Base-by-base conservation (phyloP, 169 alveolate genomes). In the Babesia bovis region DNA sequence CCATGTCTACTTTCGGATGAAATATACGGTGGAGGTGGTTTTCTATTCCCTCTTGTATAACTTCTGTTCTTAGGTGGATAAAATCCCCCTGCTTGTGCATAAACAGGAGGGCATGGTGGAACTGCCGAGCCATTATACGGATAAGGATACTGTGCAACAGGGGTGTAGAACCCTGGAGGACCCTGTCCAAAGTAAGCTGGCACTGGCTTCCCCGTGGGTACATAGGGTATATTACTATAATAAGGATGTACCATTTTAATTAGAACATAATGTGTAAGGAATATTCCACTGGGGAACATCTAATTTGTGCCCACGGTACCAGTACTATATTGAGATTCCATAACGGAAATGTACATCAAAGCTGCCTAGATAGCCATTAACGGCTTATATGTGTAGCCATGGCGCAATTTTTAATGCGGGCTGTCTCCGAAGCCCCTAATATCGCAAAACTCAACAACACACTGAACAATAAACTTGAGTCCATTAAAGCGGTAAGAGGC, bases 381-480 rank as follows among this genome's bases (percentile, higher is more conserved):
- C n/a, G n/a, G n/a, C n/a, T n/a, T 10, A 44, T 19, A 5, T 45
- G 21, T 49, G 61, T 4, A 4, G 30, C 33, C 33, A 71, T 71
- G 82, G 72, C 52, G 77, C 66, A 40, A 21, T 71, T 51, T 32
- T 12, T 71, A 15, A 59, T 41, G 9, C 23, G 73, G 65, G 71
- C 66, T 13, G 63, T 71, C 61, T 19, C 44, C 30, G 57, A 45
- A 15, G 71, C 61, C 42, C 40, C 26, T 13, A 60, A 36, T 25
- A 35, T 60, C 66, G 65, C 70, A 45, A 71, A 49, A 21, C 82
- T 71, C n/a, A 61, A 6, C 30, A 41, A 15, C 44, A 26, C 56
- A 26, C 41, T 71, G 26, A 58, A 61, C 66, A 49, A 23, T 36
- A 71, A 71, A 60, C 42, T 60, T 3, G 74, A 59, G 35, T n/a